Base-by-base conservation (phyloP, 345 rosid genomes). In the Aquilaria sinensis region DNA sequence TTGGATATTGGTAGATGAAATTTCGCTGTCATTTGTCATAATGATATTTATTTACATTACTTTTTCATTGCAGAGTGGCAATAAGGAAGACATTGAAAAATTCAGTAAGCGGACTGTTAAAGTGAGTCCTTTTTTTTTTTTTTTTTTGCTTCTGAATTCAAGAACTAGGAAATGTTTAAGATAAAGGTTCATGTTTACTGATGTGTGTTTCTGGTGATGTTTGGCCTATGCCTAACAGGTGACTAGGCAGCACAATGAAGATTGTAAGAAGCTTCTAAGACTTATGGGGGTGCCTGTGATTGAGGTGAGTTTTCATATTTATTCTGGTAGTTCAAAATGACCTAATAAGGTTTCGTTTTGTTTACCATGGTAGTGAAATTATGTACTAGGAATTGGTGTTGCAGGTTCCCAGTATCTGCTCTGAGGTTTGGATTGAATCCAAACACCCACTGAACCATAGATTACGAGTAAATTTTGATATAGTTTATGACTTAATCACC, bases 211-310 rank as follows among this genome's bases (percentile, higher is more conserved):
- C 48, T 61, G 54, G 14, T 49, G 16, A 48, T 46, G 65, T 58
- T 58, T 63, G 57, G 68, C 55, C 4, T 51, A 14, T 59, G 55
- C 56, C 30, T 68, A 70, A 31, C 72, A 90, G 99, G 97, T 90
- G 73, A 88, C 97, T 12, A 81, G 77, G 68, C 89, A 82, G 61
- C 99, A 90, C 72, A 90, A 90, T 74, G 95, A 88, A 33, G 99
- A 94, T 72, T 94, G 99, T 78, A 83, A 90, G 75, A 84, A 71
- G 71, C 92, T 94, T 69, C 67, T 88, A 67, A 77, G 79, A 66
- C 88, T 94, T 56, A 90, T 90, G 96, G 97, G 97, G 60, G 91
- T 94, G 59, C 97, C 97, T 50, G 96, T 88, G 65, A 75, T 90
- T 60, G 92, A 88, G 96, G 96, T 88, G 70, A 75, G 45, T 13